Evolutionary conservation across 768 basidiomycete genomes (phyloP).

Genomic region (Trametes cingulata): DNA sequence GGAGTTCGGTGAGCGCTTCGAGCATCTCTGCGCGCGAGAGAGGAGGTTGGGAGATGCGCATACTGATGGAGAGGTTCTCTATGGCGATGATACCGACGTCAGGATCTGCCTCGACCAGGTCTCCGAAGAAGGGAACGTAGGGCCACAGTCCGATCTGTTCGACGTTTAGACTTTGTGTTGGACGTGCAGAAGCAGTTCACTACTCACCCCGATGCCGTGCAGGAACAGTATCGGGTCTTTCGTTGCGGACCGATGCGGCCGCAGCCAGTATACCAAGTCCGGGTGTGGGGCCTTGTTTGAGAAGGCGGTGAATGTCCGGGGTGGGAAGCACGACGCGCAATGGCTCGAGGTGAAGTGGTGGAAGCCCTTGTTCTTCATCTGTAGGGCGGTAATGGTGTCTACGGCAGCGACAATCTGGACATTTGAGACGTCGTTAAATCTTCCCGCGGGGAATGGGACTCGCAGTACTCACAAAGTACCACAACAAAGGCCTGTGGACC

Average conservation of each 20-base stretch:
- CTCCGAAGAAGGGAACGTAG: constrained; percentile 52
- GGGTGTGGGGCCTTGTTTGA: constrained; percentile 41
- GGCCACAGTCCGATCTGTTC: constrained; percentile 61
- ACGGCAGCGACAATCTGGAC: constrained; percentile 54
- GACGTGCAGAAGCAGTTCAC: background rate
- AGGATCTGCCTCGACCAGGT: constrained; percentile 44
- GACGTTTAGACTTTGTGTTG: background rate
- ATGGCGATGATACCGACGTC: constrained; percentile 59
- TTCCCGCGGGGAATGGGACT: background rate
- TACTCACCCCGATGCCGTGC: constrained; percentile 65
- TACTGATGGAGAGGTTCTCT: constrained; percentile 60
- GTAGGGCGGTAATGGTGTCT: constrained; percentile 46
- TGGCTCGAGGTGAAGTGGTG: constrained; percentile 46
- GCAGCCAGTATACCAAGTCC: constrained; percentile 48
- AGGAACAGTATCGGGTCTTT: constrained; percentile 62
- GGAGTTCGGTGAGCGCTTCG: constrained; percentile 43
- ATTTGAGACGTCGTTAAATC: background rate
- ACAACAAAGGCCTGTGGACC: constrained; percentile 60
- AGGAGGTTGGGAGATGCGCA: constrained; percentile 58
- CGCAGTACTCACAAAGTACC: constrained; percentile 54
- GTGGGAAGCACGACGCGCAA: constrained; percentile 51
- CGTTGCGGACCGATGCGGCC: constrained; percentile 47
- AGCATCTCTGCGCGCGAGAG: constrained; percentile 44
- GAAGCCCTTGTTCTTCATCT: constrained; percentile 48
- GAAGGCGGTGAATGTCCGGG: constrained; percentile 47